These are phyloP conservation scores for Coniferiporia sulphurascens DNA, from an alignment of 1,284 basidiomycete species.

Conservation along the genomic window DNA sequence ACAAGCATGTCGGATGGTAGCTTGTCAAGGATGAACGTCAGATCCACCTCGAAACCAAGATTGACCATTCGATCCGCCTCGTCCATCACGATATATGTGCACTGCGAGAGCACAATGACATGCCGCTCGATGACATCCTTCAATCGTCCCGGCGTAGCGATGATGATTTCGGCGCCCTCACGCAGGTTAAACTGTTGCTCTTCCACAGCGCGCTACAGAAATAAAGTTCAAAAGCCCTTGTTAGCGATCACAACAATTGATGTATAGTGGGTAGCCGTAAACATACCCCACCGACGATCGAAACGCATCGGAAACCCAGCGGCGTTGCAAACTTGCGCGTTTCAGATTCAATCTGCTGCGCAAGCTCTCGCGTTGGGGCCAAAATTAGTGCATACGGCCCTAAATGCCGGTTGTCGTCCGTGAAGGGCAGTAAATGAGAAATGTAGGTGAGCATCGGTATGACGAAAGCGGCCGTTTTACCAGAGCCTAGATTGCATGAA, in stretches of 20 bases:
- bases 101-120: slow-evolving; percentile 92
- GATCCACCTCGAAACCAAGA: slow-evolving; percentile 91
- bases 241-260: not conserved
- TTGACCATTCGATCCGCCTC: slow-evolving; percentile 99
- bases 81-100: slow-evolving; percentile 98
- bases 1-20: slow-evolving; percentile 84
- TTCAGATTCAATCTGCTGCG: slow-evolving; percentile 95
- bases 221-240: not conserved
- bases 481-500: slow-evolving; percentile 68
- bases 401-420: slow-evolving; percentile 87
- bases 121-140: slow-evolving; percentile 97
- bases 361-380: slow-evolving; percentile 95
- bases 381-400: slow-evolving; percentile 94
- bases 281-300: slow-evolving; percentile 93
- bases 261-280: slow-evolving; percentile 6
- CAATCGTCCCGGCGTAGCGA: slow-evolving; percentile 95
- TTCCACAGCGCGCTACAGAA: slow-evolving; percentile 73
- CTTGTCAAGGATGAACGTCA: slow-evolving; percentile 93
- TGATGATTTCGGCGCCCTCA: slow-evolving; percentile 96
- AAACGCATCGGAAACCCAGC: slow-evolving; percentile 89
- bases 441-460: slow-evolving; percentile 98
- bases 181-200: slow-evolving; percentile 96
- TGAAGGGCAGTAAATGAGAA: slow-evolving; percentile 75
- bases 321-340: slow-evolving; percentile 86
- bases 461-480: slow-evolving; percentile 99